These are phyloP conservation scores for Ophiostoma tasmaniense DNA, from an alignment of 2,329 filamentous ascomycete species.

Conservation along the genomic window DNA sequence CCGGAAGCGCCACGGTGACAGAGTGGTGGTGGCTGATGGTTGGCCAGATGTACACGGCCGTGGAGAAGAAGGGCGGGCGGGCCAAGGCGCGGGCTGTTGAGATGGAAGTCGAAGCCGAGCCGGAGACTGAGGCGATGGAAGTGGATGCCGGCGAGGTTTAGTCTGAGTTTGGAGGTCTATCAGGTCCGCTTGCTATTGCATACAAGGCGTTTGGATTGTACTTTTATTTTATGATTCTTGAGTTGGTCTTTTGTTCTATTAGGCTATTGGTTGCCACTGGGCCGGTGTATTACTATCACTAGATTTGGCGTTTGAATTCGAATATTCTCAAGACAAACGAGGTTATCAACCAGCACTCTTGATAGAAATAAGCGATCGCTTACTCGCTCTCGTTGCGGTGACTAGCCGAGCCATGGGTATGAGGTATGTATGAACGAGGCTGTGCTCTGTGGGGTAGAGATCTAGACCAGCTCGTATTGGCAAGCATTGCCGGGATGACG, in stretches of 20 bases:
- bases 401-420: not conserved
- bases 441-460: not conserved
- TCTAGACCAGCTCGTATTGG: not conserved
- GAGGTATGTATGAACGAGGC: not conserved
- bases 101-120: not conserved
- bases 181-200: not conserved
- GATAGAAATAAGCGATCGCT: not conserved
- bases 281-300: not conserved
- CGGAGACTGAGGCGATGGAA: not conserved
- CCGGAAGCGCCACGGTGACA: constrained; percentile 36
- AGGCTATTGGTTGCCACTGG: not conserved
- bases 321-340: no score
- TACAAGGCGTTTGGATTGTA: not conserved
- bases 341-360: no score
- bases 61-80: not conserved
- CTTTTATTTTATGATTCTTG: not conserved
- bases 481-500: not conserved
- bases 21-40: constrained; percentile 63
- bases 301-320: not conserved
- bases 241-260: not conserved
- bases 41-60: constrained; percentile 28
- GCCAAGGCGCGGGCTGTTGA: not conserved
- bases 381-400: not conserved
- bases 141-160: not conserved
- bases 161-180: not conserved